phyloP scores from a whole-genome alignment of 176 grass and related monocot species.

The Thalia dealbata region DNA sequence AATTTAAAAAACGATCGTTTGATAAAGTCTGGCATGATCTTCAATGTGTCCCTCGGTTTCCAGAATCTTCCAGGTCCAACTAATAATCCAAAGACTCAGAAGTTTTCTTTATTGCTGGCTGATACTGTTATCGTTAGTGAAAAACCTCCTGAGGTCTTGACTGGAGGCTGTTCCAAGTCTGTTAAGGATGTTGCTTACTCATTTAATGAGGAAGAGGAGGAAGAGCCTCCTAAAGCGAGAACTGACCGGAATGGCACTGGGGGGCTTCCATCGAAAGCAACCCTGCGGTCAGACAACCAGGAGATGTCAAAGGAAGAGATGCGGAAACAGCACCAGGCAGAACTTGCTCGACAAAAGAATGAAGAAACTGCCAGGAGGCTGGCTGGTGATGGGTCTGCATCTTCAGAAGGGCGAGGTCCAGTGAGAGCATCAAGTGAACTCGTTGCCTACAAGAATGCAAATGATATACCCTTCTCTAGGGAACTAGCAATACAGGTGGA shows the following conservation, averaged over 20 bases:
- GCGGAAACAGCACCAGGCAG: slow-evolving; percentile 71
- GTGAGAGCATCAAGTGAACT: slow-evolving; percentile 52
- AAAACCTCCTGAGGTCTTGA: slow-evolving; percentile 47
- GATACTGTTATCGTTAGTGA: slow-evolving; percentile 70
- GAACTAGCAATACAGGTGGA: slow-evolving; percentile 78
- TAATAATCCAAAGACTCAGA: slow-evolving; percentile 67
- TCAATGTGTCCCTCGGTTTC: slow-evolving; percentile 83
- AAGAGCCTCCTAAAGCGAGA: slow-evolving; percentile 25
- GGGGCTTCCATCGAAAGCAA: slow-evolving; percentile 44
- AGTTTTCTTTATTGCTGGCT: slow-evolving; percentile 63
- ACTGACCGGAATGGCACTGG: slow-evolving; percentile 8
- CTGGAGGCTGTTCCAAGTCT: slow-evolving; percentile 57
- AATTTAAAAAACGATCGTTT: slow-evolving; percentile 53
- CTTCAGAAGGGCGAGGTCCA: slow-evolving; percentile 36
- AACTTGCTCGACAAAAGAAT: slow-evolving; percentile 72
- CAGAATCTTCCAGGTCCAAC: slow-evolving; percentile 67
- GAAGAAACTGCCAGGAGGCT: slow-evolving; percentile 72
- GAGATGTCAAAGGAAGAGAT: slow-evolving; percentile 87
- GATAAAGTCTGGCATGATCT: slow-evolving; percentile 68
- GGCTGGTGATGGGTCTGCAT: slow-evolving; percentile 47
- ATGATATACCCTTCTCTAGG: slow-evolving; percentile 53
- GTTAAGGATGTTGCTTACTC: slow-evolving; percentile 57
- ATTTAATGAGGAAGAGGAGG: slow-evolving; percentile 61
- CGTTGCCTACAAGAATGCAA: slow-evolving; percentile 63
- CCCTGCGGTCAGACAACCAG: slow-evolving; percentile 57